phyloP scores from a whole-genome alignment of 805 yeast species.

The Cyberlindnera euphorbiae region DNA sequence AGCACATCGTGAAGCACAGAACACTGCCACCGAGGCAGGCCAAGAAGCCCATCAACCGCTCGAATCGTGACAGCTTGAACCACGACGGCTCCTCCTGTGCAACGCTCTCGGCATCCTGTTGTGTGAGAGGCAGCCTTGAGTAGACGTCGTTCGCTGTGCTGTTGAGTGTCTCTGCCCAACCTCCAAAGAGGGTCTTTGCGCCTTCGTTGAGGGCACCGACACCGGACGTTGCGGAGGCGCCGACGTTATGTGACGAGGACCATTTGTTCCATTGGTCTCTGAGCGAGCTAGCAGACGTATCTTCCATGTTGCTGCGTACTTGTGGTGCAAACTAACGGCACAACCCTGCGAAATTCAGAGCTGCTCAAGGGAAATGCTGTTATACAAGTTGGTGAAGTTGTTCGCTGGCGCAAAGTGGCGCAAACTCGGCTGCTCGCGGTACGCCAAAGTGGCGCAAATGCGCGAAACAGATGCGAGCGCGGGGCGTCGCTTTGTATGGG shows the following conservation, averaged over 20 bases:
- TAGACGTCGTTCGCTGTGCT: constrained; percentile 51
- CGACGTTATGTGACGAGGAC: constrained; percentile 28
- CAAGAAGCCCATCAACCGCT: constrained; percentile 71
- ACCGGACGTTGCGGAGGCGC: constrained; percentile 6
- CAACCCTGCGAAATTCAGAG: too few relatives aligned
- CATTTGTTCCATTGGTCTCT: constrained; percentile 38
- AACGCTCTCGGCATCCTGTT: constrained; percentile 39
- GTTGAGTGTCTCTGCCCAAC: constrained; percentile 35
- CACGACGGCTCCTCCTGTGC: constrained; percentile 64
- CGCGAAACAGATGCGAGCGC: too few relatives aligned
- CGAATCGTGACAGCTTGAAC: constrained; percentile 74
- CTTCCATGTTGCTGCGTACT: constrained; percentile 8
- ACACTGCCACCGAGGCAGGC: constrained; percentile 71
- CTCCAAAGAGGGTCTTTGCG: constrained; percentile 33
- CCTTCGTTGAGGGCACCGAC: constrained; percentile 27
- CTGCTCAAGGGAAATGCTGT: too few relatives aligned
- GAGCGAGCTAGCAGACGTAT: constrained; percentile 23
- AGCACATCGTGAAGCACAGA: constrained; percentile 78
- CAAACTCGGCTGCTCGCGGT: too few relatives aligned
- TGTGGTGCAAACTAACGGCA: too few relatives aligned
- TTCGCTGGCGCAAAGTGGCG: too few relatives aligned
- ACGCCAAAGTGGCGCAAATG: too few relatives aligned
- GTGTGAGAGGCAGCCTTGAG: constrained; percentile 58
- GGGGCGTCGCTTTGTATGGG: too few relatives aligned
- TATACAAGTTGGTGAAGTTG: too few relatives aligned